These are phyloP conservation scores for Coprinopsis sp. DNA, from an alignment of 768 basidiomycete species.

Conservation along the genomic window DNA sequence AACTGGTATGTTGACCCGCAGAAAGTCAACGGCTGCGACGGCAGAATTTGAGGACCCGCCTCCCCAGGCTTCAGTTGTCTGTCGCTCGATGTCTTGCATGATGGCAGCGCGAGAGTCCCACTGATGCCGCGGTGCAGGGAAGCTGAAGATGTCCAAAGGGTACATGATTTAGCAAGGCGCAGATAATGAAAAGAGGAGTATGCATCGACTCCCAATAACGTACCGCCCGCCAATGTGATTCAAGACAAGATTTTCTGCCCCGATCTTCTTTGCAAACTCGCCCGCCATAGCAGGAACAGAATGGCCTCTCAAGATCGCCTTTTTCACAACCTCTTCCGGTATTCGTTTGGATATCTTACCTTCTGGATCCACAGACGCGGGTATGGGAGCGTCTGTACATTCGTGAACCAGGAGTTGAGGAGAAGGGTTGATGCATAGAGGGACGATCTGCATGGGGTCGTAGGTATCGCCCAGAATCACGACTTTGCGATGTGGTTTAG, in stretches of 20 bases:
- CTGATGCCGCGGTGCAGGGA: slow-evolving; percentile 43
- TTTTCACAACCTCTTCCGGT: slow-evolving; percentile 38
- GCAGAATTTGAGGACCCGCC: slow-evolving; percentile 32
- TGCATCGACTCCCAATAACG: slow-evolving; percentile 13
- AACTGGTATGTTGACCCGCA: slow-evolving; percentile 40
- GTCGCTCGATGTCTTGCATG: slow-evolving; percentile 56
- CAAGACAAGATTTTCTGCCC: slow-evolving; percentile 58
- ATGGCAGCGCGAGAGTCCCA: slow-evolving; percentile 36
- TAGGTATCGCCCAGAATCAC: slow-evolving; percentile 77
- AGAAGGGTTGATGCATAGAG: slow-evolving; percentile 45
- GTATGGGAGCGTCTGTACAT: slow-evolving; percentile 72
- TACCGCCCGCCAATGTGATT: slow-evolving; percentile 78
- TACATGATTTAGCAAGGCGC: background rate
- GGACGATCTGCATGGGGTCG: slow-evolving; percentile 56
- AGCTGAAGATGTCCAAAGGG: slow-evolving; percentile 30
- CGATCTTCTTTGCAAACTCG: slow-evolving; percentile 56
- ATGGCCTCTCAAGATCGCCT: slow-evolving; percentile 65
- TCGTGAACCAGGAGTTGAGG: slow-evolving; percentile 81
- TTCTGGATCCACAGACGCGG: slow-evolving; percentile 43
- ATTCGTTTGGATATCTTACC: slow-evolving; percentile 37
- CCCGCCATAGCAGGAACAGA: slow-evolving; percentile 80
- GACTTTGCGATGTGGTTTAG: slow-evolving; percentile 50
- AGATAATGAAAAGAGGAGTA: background rate
- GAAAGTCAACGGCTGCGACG: slow-evolving; percentile 54
- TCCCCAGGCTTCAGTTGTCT: slow-evolving; percentile 60